Evolutionary conservation across 2,329 filamentous ascomycete species (phyloP), one percentile per base, ranked within the genome.

Genomic region (Colletotrichum ledebouriae): DNA sequence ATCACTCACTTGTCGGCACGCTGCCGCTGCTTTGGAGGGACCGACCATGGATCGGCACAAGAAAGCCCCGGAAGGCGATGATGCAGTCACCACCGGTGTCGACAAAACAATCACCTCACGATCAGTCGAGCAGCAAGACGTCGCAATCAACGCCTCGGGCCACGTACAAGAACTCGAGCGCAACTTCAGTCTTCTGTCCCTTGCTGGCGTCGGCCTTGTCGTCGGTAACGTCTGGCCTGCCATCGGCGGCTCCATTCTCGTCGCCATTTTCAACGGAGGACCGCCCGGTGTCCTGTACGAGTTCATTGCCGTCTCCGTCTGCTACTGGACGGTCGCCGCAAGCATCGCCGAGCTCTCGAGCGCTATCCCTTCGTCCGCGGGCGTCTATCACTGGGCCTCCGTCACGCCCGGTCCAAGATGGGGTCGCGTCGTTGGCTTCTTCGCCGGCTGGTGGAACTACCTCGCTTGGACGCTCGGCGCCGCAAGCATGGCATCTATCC

Each of bases 201-300:
- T 83, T 4, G 80, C 79, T 3, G 78, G 79, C 46, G 73, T 83
- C 20, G 81, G 80, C 2, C 77, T 83, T 13, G 77, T 79, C 13
- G 78, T 81, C 20, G 81, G 81, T 6, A 83, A 82, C 47, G 78
- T 80, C 25, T 83, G 82, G 82, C 77, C 79, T 1, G 80, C 80
- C 4, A 79, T 83, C 10, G 82, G 81, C 17, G 81, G 81, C 25
- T 80, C 80, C 10, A 81, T 80, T 59, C 80, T 83, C 13, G 79
- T 84, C 49, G 85, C 86, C 22, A 83, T 89, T 68, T 84, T 81
- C 73, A 90, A 90, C 76, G 89, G 89, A 70, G 89, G 89, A 0
- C 85, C 87, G 0, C 85, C 88, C 0, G 87, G 87, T 13, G 85
- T 89, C 0, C 77, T 90, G 2, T 90, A 89, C 76, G 88, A 90